Evolutionary conservation across 176 grass and related monocot species (phyloP), one percentile per base, ranked within the genome.

Genomic region (Oryza rufipogon): DNA sequence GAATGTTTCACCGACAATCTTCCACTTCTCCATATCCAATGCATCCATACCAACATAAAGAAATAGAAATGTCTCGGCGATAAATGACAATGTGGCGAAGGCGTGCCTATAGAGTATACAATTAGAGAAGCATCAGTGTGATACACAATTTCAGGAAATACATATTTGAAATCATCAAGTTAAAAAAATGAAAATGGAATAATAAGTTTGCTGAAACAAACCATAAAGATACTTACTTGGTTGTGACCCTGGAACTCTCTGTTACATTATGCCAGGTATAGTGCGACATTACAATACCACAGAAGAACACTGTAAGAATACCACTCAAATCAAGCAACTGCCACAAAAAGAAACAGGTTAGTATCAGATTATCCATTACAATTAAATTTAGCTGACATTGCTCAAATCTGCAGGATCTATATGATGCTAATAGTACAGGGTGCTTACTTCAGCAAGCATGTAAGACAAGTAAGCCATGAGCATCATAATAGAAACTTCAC

Each of bases 251-350:
- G 19, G 95, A 97, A 72, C 95, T 97, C 89, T 97, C 95, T 68
- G 95, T 97, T 74, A 97, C 90, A 73, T 97, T 97, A 82, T 97
- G 95, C 95, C 95, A 97, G 78, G 95, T 97, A 81, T 97, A 97
- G 82, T 97, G 95, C 8, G 92, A 94, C 95, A 97, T 97, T 67
- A 94, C 84, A 5, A 97, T 97, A 54, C 95, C 95, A 51, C 92
- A 94, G 78, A 97, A 97, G 80, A 97, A 97, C 64, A 97, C 95
- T 6, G 95, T 94, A 63, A 97, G 90, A 84, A 97, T 97, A 78
- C 95, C 95, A 73, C 95, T 97, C 81, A 94, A 89, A 86, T 94
- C 86, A 75, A 94, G 91, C 84, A 97, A 78, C 95, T 97, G 86
- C 71, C 71, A 89, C 61, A 82, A 4, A 70, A 87, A 89, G 65